Evolutionary conservation across 164 flowering plant species (phyloP).

Genomic region (Cinnamomum chago): DNA sequence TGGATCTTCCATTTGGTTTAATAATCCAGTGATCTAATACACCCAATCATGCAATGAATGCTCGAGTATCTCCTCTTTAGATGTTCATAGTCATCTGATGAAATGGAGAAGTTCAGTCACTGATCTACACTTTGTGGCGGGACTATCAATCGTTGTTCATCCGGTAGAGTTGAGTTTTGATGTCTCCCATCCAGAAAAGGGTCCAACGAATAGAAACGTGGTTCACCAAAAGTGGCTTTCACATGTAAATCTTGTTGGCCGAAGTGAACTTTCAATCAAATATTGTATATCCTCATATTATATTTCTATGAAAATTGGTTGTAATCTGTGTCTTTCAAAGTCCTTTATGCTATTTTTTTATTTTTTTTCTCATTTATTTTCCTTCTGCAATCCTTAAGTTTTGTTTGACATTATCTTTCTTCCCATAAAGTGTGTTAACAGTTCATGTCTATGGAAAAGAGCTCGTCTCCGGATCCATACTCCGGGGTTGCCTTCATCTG

Average conservation of each 20-base stretch:
- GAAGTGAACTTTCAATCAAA: not conserved
- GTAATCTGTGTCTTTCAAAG: not conserved
- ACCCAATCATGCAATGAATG: not conserved
- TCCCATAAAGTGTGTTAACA: constrained; percentile 57
- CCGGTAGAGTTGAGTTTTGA: not conserved
- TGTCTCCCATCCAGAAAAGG: not conserved
- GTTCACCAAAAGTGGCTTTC: not conserved
- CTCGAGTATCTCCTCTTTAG: not conserved
- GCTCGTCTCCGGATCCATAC: constrained; percentile 51
- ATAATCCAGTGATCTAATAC: not conserved
- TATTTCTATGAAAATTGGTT: not conserved
- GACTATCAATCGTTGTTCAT: not conserved
- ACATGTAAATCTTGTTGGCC: not conserved
- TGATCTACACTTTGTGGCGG: not conserved
- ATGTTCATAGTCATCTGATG: not conserved
- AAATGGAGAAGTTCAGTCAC: not conserved
- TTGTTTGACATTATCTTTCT: not conserved
- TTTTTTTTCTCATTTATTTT: not conserved
- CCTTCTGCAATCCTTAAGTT: not conserved
- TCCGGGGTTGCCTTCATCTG: constrained; percentile 80
- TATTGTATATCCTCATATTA: too few relatives aligned
- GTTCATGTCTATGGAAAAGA: constrained; percentile 88
- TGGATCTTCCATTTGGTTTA: not conserved
- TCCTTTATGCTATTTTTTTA: not conserved
- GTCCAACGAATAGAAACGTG: not conserved